Evolutionary conservation across 208 protist species (phyloP).

Genomic region (Trypanosoma avium): DNA sequence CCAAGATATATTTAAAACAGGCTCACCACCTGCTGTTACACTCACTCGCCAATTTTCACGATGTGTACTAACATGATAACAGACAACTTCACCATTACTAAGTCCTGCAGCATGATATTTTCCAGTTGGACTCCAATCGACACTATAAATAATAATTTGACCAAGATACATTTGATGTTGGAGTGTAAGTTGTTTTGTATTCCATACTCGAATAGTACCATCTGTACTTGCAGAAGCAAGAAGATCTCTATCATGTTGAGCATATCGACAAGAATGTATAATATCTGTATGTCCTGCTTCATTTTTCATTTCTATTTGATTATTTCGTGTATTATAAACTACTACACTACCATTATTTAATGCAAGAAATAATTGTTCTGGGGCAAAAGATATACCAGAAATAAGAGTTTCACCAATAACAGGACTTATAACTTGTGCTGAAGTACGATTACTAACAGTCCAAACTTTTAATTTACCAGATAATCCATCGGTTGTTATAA

Average conservation of each 20-base stretch:
- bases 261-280: slow-evolving; percentile 69
- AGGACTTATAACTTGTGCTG: slow-evolving; percentile 36
- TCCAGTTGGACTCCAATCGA: slow-evolving; percentile 83
- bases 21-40: slow-evolving; percentile 37
- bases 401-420: slow-evolving; percentile 17
- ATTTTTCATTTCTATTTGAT: slow-evolving; percentile 53
- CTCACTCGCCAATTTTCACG: slow-evolving; percentile 60
- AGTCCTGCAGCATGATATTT: slow-evolving; percentile 77
- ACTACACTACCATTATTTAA: slow-evolving; percentile 69
- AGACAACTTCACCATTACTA: slow-evolving; percentile 72
- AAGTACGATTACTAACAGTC: slow-evolving; percentile 57
- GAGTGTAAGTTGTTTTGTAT: slow-evolving; percentile 52
- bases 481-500: slow-evolving; percentile 70
- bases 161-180: slow-evolving; percentile 55
- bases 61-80: slow-evolving; percentile 66
- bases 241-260: slow-evolving; percentile 76
- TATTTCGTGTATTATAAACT: slow-evolving; percentile 70
- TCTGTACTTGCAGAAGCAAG: slow-evolving; percentile 80
- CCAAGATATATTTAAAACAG: slow-evolving; percentile 58
- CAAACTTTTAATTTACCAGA: slow-evolving; percentile 67
- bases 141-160: slow-evolving; percentile 64
- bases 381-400: slow-evolving; percentile 8
- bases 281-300: slow-evolving; percentile 80
- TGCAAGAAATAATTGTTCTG: slow-evolving; percentile 49
- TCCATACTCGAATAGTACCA: slow-evolving; percentile 88